Evolutionary conservation across 1,284 basidiomycete species (phyloP), one percentile per base, ranked within the genome.

Genomic region (Cryptococcus floricola): DNA sequence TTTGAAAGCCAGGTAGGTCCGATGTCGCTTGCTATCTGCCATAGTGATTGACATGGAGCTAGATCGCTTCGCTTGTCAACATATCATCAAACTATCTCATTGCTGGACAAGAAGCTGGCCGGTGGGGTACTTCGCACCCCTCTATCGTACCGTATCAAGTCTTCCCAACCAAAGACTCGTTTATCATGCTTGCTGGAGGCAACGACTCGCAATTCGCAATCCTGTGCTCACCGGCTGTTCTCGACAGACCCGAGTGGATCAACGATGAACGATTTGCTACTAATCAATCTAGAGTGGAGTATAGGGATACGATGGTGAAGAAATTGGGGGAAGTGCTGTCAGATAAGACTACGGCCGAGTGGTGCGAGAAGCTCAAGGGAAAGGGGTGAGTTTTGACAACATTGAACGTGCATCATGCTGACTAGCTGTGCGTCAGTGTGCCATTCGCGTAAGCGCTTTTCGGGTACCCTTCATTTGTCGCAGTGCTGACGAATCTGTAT

Each of bases 51-150:
- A 25, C 16, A 18, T 42, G 10, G 39, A 19, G 49, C 19, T 74
- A 94, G 87, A 84, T 97, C 53, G 92, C 94, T 8, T 89, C 89
- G 8, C 82, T 97, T 6, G 92, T 87, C 1, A 97, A 97, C 71
- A 91, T 98, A 57, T 94, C 88, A 4, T 89, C 89, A 12, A 96
- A 94, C 77, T 96, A 92, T 78, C 84, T 97, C 50, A 88, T 97
- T 57, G 84, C 89, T 7, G 89, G 88, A 1, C 79, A 88, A 74
- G 90, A 95, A 74, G 93, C 88, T 9, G 81, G 82, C n/a, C 80
- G 94, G 50, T 87, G 91, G 73, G 94, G 94, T 25, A 97, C 94
- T 31, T 84, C 89, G 1, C 94, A 98, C 72, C 70, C 90, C 13
- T 91, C 88, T 9, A 87, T 94, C 65, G 91, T 92, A 2, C 91